Base-by-base conservation (phyloP, 371 early-diverging fungal genomes). In the Apophysomyces ossiformis region DNA sequence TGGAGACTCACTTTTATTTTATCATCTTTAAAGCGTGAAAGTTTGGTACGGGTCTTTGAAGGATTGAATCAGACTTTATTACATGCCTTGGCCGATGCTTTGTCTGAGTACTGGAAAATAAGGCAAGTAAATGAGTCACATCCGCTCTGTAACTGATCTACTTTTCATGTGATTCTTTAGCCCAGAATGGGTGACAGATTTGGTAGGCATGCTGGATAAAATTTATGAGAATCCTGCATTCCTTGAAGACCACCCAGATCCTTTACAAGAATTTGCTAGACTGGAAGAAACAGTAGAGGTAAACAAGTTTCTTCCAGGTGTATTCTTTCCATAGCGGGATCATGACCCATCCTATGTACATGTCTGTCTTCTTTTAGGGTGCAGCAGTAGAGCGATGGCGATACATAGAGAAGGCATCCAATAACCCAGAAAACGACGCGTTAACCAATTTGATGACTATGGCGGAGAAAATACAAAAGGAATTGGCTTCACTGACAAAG, bases 181-280 rank as follows among this genome's bases (percentile, higher is more conserved):
- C 8, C 77, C 83, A n/a, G 71, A 72, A 32, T 74, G 77, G 70
- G 74, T 83, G 1, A 69, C 66, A 26, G 79, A 78, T 41, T 69
- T 79, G 15, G 71, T 79, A 7, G 70, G 60, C 16, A 67, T 86
- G 68, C 59, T 86, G 21, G 80, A 83, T 57, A 73, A 70, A 15
- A 83, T 86, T 41, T 81, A 83, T 61, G 86, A 86, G 60, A 81
- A 76, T 43, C 80, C 83, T 21, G 75, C 79, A 0, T 86, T 81
- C 50, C 37, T 69, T 12, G 73, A 78, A 61, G 78, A 75, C 18
- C 80, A 84, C 69, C 61, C 82, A 0, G 71, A 81, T 64, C 77
- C 82, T 36, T 57, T 68, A 18, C 61, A 72, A 2, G 70, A 75
- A 38, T 81, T 81, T 57, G 63, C 61, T 15, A 68, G 72, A 35